A percentile compares a stretch with the other conserved stretches of the same genome.
phyloP scores from a whole-genome alignment of 73 alveolate genomes.

The Tetrahymena malaccensis region DNA sequence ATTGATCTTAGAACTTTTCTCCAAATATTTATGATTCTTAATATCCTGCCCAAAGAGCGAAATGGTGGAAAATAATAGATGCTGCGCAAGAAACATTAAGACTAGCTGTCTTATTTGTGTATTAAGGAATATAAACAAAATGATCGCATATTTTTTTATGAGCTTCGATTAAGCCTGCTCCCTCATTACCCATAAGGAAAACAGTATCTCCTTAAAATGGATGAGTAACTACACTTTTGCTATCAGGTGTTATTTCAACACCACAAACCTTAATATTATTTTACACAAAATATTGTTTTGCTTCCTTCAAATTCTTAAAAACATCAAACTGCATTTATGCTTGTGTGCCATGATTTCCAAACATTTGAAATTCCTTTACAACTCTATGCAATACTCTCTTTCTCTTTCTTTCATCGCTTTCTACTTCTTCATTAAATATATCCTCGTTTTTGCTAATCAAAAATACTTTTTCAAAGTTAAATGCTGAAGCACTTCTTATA shows the following conservation, averaged over 20 bases:
- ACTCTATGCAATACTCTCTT: neutral
- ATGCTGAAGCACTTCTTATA: constrained; percentile 27
- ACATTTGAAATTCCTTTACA: constrained; percentile 20
- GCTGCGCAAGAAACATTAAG: constrained; percentile 61
- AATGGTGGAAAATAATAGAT: constrained; percentile 66
- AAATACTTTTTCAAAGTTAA: constrained; percentile 13
- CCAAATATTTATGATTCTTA: constrained; percentile 7
- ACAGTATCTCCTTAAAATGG: constrained; percentile 63
- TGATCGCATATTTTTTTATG: constrained; percentile 66
- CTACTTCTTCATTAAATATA: constrained; percentile 3
- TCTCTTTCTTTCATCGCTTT: neutral
- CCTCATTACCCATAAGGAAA: constrained; percentile 66
- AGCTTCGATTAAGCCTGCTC: constrained; percentile 58
- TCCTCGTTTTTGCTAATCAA: constrained; percentile 23
- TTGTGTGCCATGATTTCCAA: constrained; percentile 37
- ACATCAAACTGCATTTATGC: constrained; percentile 34
- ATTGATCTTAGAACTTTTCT: constrained; percentile 17
- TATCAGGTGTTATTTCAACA: constrained; percentile 56
- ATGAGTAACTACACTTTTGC: constrained; percentile 49
- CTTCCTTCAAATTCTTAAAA: constrained; percentile 42
- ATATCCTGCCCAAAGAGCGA: constrained; percentile 45
- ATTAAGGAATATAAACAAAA: constrained; percentile 63
- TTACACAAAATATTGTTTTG: constrained; percentile 46
- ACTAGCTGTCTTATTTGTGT: constrained; percentile 60
- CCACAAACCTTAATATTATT: constrained; percentile 62